Conservation (phyloP, 176 grass and related monocot genomes). For the Alopecurus myosuroides region DNA sequence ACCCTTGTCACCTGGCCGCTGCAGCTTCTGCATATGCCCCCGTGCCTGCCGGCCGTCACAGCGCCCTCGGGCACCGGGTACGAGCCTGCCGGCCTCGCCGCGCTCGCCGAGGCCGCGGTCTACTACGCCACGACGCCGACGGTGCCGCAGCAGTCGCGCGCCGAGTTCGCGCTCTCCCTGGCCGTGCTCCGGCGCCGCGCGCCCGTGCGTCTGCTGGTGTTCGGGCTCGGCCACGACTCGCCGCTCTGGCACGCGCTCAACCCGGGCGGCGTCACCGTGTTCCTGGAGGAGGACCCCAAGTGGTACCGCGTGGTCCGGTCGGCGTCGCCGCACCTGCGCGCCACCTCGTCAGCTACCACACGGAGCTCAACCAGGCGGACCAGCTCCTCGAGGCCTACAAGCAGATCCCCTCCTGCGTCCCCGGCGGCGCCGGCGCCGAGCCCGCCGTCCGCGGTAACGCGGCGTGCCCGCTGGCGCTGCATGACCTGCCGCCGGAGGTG, state of each 20-base stretch:
- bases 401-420: not conserved
- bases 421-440: not conserved
- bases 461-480: not conserved
- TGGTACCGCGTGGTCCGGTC: slow-evolving; percentile 29
- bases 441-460: too few species aligned
- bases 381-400: slow-evolving; percentile 22
- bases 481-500: not conserved
- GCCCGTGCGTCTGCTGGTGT: too few species aligned
- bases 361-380: slow-evolving; percentile 30
- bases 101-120: too few species aligned
- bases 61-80: too few species aligned
- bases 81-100: too few species aligned
- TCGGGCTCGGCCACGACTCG: slow-evolving; percentile 48
- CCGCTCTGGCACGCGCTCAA: slow-evolving; percentile 33
- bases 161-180: too few species aligned
- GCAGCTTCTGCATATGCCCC: too few species aligned
- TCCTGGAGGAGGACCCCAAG: slow-evolving; percentile 55
- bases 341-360: slow-evolving; percentile 44
- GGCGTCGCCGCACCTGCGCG: slow-evolving; percentile 40
- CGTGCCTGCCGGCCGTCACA: too few species aligned
- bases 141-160: too few species aligned
- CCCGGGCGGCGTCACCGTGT: slow-evolving; percentile 52
- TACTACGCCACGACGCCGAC: too few species aligned
- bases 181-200: too few species aligned
- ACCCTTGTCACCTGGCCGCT: too few species aligned